Percentiles rank a stretch among this genome's conserved stretches.
phyloP scores from a whole-genome alignment of 129 eudicot species.

The Escallonia herrerae region DNA sequence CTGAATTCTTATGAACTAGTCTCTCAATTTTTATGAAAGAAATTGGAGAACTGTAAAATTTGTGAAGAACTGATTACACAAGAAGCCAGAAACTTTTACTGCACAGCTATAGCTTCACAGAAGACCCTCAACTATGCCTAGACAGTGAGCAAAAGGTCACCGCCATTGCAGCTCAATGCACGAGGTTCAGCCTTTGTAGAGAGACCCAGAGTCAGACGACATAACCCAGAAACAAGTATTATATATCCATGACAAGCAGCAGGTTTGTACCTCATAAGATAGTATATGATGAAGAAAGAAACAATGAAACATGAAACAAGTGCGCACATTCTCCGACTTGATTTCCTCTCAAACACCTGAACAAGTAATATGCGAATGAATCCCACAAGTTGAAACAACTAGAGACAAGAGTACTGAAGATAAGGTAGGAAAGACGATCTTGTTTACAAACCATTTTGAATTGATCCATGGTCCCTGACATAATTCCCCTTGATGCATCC shows the following conservation, averaged over 20 bases:
- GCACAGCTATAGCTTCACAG: too few species aligned
- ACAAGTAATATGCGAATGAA: not conserved
- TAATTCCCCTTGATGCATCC: constrained; percentile 92
- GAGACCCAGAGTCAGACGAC: too few species aligned
- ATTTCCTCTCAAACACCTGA: constrained; percentile 83
- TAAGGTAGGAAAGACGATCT: not conserved
- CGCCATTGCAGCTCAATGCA: too few species aligned
- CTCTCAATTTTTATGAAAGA: too few species aligned
- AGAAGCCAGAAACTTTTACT: too few species aligned
- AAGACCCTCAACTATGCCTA: too few species aligned
- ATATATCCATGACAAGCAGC: not conserved
- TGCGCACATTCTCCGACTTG: constrained; percentile 58
- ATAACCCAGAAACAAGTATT: not conserved
- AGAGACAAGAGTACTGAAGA: not conserved
- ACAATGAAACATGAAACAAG: constrained; percentile 57
- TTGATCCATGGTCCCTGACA: constrained; percentile 77
- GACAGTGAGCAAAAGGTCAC: too few species aligned
- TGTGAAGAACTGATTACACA: too few species aligned
- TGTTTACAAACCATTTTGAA: constrained; percentile 58
- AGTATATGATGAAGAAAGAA: constrained; percentile 52
- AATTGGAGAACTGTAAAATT: too few species aligned
- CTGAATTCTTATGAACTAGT: too few species aligned
- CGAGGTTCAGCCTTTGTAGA: too few species aligned
- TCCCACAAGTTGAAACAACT: not conserved
- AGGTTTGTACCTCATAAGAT: constrained; percentile 45